Conservation (phyloP, 305 asterid genomes). For the Fraxinus latifolia region DNA sequence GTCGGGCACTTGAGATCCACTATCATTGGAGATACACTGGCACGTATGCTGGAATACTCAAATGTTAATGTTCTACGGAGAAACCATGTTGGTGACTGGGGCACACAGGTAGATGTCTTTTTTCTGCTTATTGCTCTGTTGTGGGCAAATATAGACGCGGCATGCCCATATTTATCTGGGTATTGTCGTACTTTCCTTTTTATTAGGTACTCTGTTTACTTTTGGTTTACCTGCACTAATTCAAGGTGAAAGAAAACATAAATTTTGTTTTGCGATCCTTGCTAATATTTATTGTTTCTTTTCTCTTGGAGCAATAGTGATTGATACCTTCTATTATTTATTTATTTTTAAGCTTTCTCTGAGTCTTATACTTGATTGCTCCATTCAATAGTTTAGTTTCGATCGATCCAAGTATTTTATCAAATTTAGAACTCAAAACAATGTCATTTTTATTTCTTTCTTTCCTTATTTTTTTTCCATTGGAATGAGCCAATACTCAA, state of each 20-base stretch:
- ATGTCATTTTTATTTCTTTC: background rate
- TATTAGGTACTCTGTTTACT: background rate
- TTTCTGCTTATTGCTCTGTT: background rate
- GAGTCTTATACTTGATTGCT: background rate
- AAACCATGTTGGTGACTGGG: slow-evolving; percentile 98
- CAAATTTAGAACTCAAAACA: background rate
- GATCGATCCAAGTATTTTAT: background rate
- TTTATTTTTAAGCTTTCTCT: background rate
- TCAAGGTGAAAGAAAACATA: background rate
- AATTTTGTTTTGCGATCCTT: background rate
- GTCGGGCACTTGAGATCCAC: slow-evolving; percentile 95
- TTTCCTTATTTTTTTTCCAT: background rate
- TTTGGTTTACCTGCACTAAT: background rate
- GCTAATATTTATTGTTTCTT: background rate
- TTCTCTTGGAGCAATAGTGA: background rate
- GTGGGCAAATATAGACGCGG: slow-evolving; percentile 11
- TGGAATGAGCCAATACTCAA: background rate
- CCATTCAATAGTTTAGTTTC: background rate
- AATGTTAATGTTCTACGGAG: slow-evolving; percentile 82
- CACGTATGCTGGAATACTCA: slow-evolving; percentile 88
- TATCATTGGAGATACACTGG: slow-evolving; percentile 87
- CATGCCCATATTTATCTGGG: background rate
- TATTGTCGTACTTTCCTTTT: background rate
- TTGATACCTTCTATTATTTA: background rate
- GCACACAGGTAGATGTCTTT: slow-evolving; percentile 65